phyloP scores from a whole-genome alignment of 805 yeast genomes.

The Aciculoconidium aculeatum region DNA sequence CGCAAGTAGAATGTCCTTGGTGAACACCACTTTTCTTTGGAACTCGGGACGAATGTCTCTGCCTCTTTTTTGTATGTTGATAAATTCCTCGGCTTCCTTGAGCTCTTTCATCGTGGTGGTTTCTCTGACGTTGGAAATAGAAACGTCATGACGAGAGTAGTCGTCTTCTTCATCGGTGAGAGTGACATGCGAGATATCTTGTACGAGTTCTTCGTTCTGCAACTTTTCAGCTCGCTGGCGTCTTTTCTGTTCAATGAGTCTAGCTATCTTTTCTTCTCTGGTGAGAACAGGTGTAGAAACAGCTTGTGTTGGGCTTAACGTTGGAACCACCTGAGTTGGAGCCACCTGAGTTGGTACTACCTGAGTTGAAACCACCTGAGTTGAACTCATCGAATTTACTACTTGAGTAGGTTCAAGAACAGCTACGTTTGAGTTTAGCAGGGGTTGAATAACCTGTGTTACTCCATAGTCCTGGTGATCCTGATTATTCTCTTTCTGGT shows the following conservation, averaged over 20 bases:
- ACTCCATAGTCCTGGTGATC: too few relatives aligned
- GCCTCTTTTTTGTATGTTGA: conserved; percentile 30
- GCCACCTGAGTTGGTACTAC: background rate
- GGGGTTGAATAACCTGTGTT: too few relatives aligned
- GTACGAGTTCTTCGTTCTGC: conserved; percentile 20
- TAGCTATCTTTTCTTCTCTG: conserved; percentile 7
- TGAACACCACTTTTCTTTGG: conserved; percentile 18
- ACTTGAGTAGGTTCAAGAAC: too few relatives aligned
- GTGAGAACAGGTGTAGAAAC: too few relatives aligned
- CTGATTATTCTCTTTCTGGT: background rate
- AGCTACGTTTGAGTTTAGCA: too few relatives aligned
- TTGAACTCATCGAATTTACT: too few relatives aligned
- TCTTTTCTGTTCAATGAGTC: conserved; percentile 9
- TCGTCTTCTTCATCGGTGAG: conserved; percentile 39
- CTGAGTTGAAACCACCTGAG: too few relatives aligned
- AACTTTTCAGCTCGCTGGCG: too few relatives aligned
- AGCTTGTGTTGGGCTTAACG: conserved; percentile 1
- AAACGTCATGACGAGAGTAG: conserved; percentile 18
- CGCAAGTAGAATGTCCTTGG: conserved; percentile 25
- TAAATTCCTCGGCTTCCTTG: conserved; percentile 25
- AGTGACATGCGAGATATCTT: conserved; percentile 26
- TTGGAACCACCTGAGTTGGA: conserved; percentile 8
- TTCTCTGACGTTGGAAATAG: conserved; percentile 14
- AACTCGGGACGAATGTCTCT: conserved; percentile 27
- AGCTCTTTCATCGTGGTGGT: conserved; percentile 19